Evolutionary conservation across 2,329 filamentous ascomycete species (phyloP), one percentile per base, ranked within the genome.

Genomic region (Dactylellina haptotyla): DNA sequence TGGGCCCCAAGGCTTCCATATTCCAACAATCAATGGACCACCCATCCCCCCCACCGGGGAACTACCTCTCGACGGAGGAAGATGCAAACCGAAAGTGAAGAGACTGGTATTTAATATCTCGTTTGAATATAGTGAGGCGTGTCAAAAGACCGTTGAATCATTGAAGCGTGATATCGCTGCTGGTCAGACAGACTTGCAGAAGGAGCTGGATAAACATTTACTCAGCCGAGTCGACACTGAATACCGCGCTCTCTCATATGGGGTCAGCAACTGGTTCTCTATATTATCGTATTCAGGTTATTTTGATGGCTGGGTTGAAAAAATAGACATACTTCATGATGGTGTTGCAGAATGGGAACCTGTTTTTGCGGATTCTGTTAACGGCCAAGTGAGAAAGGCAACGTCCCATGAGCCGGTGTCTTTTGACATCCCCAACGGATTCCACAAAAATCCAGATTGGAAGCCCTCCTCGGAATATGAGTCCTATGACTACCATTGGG

Each of bases 1-100:
- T n/a, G 64, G 64, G 2, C 64, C 64, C 10, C 64, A 69, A 26
- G 45, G 64, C 2, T 69, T 46, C 37, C 57, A 61, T 23, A 3
- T 53, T 34, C 54, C 46, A 37, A 48, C 54, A 3, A 46, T 69
- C 14, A 69, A 61, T 23, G 53, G 28, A 12, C 28, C 41, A 16
- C 37, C 16, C 10, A 34, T 5, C 8, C 50, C 25, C 14, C 16
- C 18, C 1, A 18, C 28, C 5, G 46, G 28, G 14, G 39, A 59
- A 6, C 12, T 53, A 8, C 34, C 26, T 5, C 26, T 4, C 14
- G 46, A 54, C 4, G 56, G 64, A 0, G 64, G 64, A 14, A 59
- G 64, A 28, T 69, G 64, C 39, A 46, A 54, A 5, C 64, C 64
- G 1, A 43, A 54, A 34, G 18, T 69, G 25, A 61, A 69, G 16